A percentile compares a stretch with the other conserved stretches of the same genome.
Conservation (phyloP, 2,329 filamentous ascomycete genomes). For the Calonectria honghensis region DNA sequence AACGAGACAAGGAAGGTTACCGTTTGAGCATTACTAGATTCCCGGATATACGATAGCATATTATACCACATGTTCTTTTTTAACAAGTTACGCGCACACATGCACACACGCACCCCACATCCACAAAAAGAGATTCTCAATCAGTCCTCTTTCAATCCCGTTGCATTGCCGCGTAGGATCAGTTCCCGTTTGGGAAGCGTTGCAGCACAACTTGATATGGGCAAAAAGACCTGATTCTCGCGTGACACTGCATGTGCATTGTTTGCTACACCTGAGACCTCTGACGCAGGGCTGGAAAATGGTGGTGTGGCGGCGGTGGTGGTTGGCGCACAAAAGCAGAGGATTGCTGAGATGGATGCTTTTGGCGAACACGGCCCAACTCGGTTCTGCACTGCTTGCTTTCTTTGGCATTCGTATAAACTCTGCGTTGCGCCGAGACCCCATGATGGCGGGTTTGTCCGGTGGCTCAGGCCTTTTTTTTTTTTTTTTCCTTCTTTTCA, state of each 20-base stretch:
- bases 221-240: conserved; percentile 19
- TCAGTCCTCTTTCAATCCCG: neutral
- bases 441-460: neutral
- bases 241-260: conserved; percentile 26
- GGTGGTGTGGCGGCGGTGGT: conserved; percentile 2
- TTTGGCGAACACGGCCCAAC: neutral
- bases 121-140: neutral
- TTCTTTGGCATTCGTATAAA: neutral
- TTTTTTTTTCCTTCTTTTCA: neutral
- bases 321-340: neutral
- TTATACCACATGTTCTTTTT: conserved; percentile 24
- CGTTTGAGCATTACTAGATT: conserved; percentile 25
- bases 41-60: conserved; percentile 21
- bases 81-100: neutral
- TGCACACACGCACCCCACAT: too few relatives aligned
- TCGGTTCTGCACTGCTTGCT: neutral
- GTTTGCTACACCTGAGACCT: conserved; percentile 24
- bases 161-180: conserved; percentile 8
- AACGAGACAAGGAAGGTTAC: conserved; percentile 22
- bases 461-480: too few relatives aligned
- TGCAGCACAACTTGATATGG: conserved; percentile 9
- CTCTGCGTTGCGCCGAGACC: neutral
- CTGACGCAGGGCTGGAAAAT: conserved; percentile 7
- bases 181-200: conserved; percentile 16
- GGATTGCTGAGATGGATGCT: neutral